Evolutionary conservation across 192 early-diverging fungal genomes (phyloP).

Genomic region (Backusella australiensis): DNA sequence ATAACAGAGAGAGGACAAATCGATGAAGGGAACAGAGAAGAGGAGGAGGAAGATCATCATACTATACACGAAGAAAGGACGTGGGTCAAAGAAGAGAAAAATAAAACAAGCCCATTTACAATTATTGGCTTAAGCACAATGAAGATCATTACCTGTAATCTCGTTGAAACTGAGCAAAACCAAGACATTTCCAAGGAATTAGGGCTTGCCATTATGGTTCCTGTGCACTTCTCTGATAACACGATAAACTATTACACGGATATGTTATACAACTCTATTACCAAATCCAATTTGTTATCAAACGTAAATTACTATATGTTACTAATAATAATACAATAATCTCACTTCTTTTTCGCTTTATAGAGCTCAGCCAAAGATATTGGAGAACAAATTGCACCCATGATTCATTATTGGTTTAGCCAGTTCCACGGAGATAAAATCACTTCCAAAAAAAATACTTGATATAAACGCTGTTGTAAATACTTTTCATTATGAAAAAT

Average conservation of each 20-base stretch:
- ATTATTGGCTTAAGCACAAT: conserved; percentile 9
- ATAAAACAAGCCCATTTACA: not conserved
- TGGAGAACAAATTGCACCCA: not conserved
- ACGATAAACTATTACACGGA: not conserved
- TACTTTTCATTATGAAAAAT: not conserved
- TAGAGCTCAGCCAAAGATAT: not conserved
- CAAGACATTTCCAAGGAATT: conserved; percentile 4
- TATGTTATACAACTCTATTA: not conserved
- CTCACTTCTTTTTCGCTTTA: not conserved
- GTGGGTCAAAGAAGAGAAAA: not conserved
- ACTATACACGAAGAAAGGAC: not conserved
- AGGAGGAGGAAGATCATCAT: not conserved
- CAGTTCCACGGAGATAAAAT: not conserved
- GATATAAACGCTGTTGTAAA: not conserved
- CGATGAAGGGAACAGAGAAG: not conserved
- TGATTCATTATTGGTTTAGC: conserved; percentile 8
- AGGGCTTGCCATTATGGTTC: not conserved
- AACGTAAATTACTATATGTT: not conserved
- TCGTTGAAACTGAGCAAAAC: not conserved
- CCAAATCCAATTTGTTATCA: not conserved
- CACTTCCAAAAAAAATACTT: not conserved
- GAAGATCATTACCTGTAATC: not conserved
- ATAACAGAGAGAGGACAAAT: not conserved
- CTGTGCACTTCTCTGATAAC: not conserved
- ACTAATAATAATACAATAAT: not conserved